Percentiles rank a stretch among this genome's conserved stretches.
Conservation (phyloP, 352 stramenopile species). For the Phytophthora citrophthora region DNA sequence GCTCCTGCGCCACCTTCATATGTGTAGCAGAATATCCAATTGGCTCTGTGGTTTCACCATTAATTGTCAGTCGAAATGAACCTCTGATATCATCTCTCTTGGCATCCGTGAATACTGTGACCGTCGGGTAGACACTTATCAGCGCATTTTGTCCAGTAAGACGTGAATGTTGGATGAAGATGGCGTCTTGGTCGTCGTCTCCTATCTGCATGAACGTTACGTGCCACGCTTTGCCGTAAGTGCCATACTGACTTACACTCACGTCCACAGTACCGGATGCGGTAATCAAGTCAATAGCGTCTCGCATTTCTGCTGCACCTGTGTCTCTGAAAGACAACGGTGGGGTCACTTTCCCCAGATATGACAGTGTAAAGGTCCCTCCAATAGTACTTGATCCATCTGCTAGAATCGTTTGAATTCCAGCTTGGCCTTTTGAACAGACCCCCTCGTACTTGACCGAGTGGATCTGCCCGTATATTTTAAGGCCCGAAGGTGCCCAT, state of each 20-base stretch:
- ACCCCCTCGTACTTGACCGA: conserved; percentile 73
- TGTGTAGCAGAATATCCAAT: conserved; percentile 73
- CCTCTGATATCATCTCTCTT: conserved; percentile 64
- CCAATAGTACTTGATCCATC: conserved; percentile 82
- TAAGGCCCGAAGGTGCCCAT: conserved; percentile 39
- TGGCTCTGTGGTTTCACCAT: conserved; percentile 52
- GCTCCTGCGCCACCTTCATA: conserved; percentile 70
- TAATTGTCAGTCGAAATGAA: conserved; percentile 65
- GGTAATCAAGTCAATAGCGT: conserved; percentile 90
- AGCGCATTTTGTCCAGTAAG: conserved; percentile 74
- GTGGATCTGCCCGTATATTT: conserved; percentile 64
- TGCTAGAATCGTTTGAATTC: conserved; percentile 75
- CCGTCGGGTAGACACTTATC: conserved; percentile 73
- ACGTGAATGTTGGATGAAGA: conserved; percentile 80
- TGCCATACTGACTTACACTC: conserved; percentile 60
- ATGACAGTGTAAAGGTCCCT: conserved; percentile 92
- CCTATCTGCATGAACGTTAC: conserved; percentile 88
- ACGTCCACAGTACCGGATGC: conserved; percentile 86
- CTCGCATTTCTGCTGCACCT: conserved; percentile 80
- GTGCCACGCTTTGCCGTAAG: conserved; percentile 86
- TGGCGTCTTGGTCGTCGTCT: conserved; percentile 61
- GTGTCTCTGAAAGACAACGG: conserved; percentile 77
- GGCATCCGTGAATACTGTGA: conserved; percentile 69
- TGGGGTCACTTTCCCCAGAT: conserved; percentile 79
- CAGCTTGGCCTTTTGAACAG: conserved; percentile 53